Conservation (phyloP, 2,329 filamentous ascomycete species). For the Didymella keratinophila region DNA sequence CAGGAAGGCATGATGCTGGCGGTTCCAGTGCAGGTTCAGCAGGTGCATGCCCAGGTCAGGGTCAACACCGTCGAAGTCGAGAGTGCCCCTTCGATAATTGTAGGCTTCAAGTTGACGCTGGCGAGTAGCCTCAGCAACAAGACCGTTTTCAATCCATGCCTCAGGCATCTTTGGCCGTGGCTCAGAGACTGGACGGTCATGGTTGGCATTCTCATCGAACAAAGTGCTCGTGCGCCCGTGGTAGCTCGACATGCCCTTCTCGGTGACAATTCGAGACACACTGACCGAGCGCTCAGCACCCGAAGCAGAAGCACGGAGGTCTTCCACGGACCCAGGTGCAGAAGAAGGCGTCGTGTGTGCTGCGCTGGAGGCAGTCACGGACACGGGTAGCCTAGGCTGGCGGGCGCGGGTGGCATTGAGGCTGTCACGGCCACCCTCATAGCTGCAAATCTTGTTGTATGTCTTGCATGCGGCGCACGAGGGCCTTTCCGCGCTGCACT, state of each 20-base stretch:
- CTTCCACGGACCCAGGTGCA: neutral
- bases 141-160: constrained; percentile 55
- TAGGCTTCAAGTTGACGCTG: constrained; percentile 61
- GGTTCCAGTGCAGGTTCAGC: constrained; percentile 61
- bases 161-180: constrained; percentile 34
- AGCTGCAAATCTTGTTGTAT: constrained; percentile 56
- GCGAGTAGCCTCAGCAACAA: constrained; percentile 58
- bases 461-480: constrained; percentile 57
- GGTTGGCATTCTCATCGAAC: constrained; percentile 52
- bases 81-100: constrained; percentile 54
- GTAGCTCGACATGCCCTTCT: constrained; percentile 54
- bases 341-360: neutral
- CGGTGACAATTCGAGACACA: constrained; percentile 50
- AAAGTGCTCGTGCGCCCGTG: constrained; percentile 60
- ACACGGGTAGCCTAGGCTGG: constrained; percentile 3
- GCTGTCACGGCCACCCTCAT: constrained; percentile 34
- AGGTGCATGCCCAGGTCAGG: constrained; percentile 62
- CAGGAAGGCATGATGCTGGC: constrained; percentile 59
- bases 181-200: constrained; percentile 26
- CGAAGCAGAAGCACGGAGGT: neutral
- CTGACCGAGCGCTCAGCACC: constrained; percentile 20
- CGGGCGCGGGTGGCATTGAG: constrained; percentile 29
- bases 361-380: constrained; percentile 2
- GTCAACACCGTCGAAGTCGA: constrained; percentile 65
- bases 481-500: constrained; percentile 58